Conservation (phyloP, 345 rosid species). For the Camelina laxa region DNA sequence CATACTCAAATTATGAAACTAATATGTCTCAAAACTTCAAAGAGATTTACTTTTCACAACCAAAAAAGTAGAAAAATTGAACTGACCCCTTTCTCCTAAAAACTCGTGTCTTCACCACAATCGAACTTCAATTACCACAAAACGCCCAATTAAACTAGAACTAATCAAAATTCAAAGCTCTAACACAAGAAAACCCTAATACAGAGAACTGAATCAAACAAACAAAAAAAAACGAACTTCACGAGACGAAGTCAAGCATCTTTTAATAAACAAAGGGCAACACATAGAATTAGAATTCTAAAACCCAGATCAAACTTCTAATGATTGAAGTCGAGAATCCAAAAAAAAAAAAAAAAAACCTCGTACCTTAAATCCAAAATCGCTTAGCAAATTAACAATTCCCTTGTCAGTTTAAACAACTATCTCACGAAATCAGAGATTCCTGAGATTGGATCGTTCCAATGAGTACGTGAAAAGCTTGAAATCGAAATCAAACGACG, state of each 20-base stretch:
- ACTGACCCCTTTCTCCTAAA: constrained; percentile 39
- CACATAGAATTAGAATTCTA: constrained; percentile 43
- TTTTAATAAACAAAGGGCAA: constrained; percentile 12
- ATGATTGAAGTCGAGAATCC: constrained; percentile 8
- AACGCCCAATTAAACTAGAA: constrained; percentile 29
- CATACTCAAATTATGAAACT: constrained; percentile 33
- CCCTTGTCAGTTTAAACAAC: background rate
- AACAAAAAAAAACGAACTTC: constrained; percentile 21
- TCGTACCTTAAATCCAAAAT: constrained; percentile 44
- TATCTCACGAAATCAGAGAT: constrained; percentile 36
- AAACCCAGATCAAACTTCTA: constrained; percentile 47
- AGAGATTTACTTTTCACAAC: constrained; percentile 17
- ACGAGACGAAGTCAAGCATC: constrained; percentile 41
- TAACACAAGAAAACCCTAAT: constrained; percentile 39
- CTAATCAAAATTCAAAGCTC: constrained; percentile 14
- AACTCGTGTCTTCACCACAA: constrained; percentile 42
- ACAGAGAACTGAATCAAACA: constrained; percentile 43
- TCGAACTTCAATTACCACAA: constrained; percentile 46
- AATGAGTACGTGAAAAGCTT: constrained; percentile 47
- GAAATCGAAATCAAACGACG: constrained; percentile 50
- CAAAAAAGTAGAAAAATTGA: constrained; percentile 26
- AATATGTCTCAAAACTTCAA: constrained; percentile 29
- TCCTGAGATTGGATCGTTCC: constrained; percentile 37
- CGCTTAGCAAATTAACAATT: constrained; percentile 16
- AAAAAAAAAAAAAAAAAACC: constrained; percentile 3